A percentile compares a stretch with the other conserved stretches of the same genome.
Conservation (phyloP, 2,329 filamentous ascomycete genomes). For the Verticillium tricorpus region DNA sequence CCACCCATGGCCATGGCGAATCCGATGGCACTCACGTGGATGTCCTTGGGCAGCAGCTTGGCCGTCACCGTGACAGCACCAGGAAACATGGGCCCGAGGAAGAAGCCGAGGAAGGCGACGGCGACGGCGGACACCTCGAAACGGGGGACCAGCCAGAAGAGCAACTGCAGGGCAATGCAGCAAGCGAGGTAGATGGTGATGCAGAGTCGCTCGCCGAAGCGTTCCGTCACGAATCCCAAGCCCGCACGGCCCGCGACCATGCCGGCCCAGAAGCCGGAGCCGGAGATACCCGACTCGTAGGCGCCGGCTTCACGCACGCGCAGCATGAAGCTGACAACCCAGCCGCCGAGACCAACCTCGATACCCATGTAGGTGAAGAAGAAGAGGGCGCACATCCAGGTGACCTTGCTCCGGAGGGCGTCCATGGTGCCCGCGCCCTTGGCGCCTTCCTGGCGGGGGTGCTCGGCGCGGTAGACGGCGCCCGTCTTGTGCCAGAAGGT, state of each 20-base stretch:
- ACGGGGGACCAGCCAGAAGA: slow-evolving; percentile 53
- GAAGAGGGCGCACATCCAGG: slow-evolving; percentile 65
- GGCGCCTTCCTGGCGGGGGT: slow-evolving; percentile 19
- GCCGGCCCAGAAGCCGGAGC: slow-evolving; percentile 76
- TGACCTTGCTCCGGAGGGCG: slow-evolving; percentile 44
- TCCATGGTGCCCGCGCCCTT: slow-evolving; percentile 27
- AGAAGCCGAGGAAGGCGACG: slow-evolving; percentile 66
- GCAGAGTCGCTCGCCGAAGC: slow-evolving; percentile 59
- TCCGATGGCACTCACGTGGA: slow-evolving; percentile 69
- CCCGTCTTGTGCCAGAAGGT: slow-evolving; percentile 60
- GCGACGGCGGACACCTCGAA: slow-evolving; percentile 57
- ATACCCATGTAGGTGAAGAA: slow-evolving; percentile 69
- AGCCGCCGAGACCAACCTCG: slow-evolving; percentile 69
- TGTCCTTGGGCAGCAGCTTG: slow-evolving; percentile 62
- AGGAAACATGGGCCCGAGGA: slow-evolving; percentile 70
- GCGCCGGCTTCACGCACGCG: slow-evolving; percentile 58
- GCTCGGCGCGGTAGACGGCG: slow-evolving; percentile 42
- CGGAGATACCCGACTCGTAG: slow-evolving; percentile 67
- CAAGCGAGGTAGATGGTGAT: slow-evolving; percentile 57
- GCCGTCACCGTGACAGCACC: slow-evolving; percentile 66
- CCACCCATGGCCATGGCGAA: slow-evolving; percentile 72
- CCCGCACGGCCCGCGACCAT: slow-evolving; percentile 64
- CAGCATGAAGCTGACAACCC: slow-evolving; percentile 79
- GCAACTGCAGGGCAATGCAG: slow-evolving; percentile 57
- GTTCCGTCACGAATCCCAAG: slow-evolving; percentile 66